Conservation (phyloP, 495 filamentous ascomycete genomes). For the Podospora conica region DNA sequence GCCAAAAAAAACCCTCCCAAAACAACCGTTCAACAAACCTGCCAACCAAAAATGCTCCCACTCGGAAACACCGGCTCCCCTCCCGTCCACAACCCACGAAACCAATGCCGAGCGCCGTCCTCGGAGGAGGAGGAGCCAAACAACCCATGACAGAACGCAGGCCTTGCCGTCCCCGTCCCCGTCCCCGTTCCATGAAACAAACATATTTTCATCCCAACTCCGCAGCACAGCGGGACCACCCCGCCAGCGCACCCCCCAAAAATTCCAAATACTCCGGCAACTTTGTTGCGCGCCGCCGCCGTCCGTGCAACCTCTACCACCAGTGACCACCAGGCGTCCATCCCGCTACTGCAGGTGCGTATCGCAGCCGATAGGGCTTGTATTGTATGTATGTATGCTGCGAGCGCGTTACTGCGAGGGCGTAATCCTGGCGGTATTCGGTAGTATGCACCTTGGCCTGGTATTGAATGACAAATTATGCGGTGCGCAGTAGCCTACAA, state of each 20-base stretch:
- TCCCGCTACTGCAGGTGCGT: not conserved
- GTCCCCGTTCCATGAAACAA: not conserved
- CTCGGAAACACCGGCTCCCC: not conserved
- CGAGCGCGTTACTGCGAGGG: too few species aligned
- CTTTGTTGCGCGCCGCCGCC: not conserved
- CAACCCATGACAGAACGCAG: too few species aligned
- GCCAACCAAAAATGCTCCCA: not conserved
- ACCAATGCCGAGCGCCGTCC: not conserved
- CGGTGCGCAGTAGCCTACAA: too few species aligned
- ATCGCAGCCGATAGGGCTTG: not conserved
- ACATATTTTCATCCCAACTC: not conserved
- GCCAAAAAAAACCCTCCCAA: not conserved
- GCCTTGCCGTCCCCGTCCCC: too few species aligned
- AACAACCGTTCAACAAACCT: not conserved
- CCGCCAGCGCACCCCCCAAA: not conserved
- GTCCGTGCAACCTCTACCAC: not conserved
- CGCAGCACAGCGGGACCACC: not conserved
- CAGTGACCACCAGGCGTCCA: too few species aligned
- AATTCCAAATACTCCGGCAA: not conserved
- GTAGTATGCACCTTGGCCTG: not conserved
- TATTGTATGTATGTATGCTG: too few species aligned
- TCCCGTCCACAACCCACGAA: not conserved
- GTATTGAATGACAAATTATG: not conserved
- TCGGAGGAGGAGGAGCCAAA: too few species aligned
- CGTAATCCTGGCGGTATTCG: not conserved